Base-by-base conservation (phyloP, 345 rosid species). In the Syzygium grande region DNA sequence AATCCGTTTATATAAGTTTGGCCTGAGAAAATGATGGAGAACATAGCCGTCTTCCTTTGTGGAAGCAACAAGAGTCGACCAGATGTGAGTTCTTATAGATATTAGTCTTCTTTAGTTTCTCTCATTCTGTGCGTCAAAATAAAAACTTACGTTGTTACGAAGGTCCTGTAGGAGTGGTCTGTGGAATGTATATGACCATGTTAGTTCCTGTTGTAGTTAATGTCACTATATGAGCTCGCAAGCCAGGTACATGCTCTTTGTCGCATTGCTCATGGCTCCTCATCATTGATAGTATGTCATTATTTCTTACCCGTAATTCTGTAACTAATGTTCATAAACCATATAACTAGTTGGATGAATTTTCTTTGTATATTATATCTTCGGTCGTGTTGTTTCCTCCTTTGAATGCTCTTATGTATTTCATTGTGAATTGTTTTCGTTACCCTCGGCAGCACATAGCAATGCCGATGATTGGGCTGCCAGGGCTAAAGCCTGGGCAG, bases 401-500 rank as follows among this genome's bases (percentile, higher is more conserved):
- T 52, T 52, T 30, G 54, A 85, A 34, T 85, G 63, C 14, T n/a
- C 22, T 68, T 68, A 15, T 79, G 10, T 23, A 38, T 43, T 80
- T 38, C 27, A 22, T 41, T 21, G 12, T 59, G n/a, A 51, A 34
- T 77, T 16, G 3, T 87, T 30, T 49, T 55, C 8, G 2, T 65
- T 85, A 49, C 88, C 43, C 85, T 86, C 88, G 84, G 86, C 93
- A 93, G 98, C 90, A 84, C 93, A 91, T 63, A 93, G 90, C 88
- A 92, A 92, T 88, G 90, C 68, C 59, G 98, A 97, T 89, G 98
- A 98, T 84, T 98, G 99, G 99, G 99, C 95, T 91, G 98, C 98
- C 59, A 96, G 92, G 93, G 99, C 99, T 30, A 95, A 93, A 91
- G 99, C 97, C 77, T 98, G 98, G 99, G 99, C 98, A 84, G 92